Evolutionary conservation across 2,329 filamentous ascomycete genomes (phyloP), one percentile per base, ranked within the genome.

Genomic region (Penicillium sp.): DNA sequence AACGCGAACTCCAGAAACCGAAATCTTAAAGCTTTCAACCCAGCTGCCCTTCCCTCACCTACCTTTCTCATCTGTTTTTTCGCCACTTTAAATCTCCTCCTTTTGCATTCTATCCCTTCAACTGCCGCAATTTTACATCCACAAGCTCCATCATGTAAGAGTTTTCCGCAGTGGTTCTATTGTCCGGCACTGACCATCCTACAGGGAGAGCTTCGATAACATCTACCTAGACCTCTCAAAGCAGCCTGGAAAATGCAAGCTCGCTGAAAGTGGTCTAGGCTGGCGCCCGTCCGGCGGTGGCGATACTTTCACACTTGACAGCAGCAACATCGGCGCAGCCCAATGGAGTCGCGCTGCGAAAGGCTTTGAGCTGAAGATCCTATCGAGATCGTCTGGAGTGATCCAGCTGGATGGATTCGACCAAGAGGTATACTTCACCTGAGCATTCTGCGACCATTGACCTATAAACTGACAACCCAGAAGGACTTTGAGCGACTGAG

Each of bases 201-300:
- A 31, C 37, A 87, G 84, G 83, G 94, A 99, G 85, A 94, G 89
- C 72, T 99, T 99, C 78, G 93, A 97, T 73, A 92, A 91, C 77
- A 96, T 97, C 78, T 92, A 94, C 77, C 86, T 99, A 68, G 93
- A 99, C 74, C 85, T 99, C 58, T 97, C 92, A 68, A 94, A 92
- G 76, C 89, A 94, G 76, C 84, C 87, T 57, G 94, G 94, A 65
- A 94, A 93, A 79, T 97, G 92, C 79, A 87, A 94, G 72, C 92
- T 99, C 70, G 92, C 93, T 61, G 93, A 97, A 74, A 92, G 87
- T 51, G 94, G 94, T 58, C 85, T 97, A 67, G 94, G 93, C 53
- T 99, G 95, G 95, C 96, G 96, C 77, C 91, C 93, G 29, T 84
- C 86, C 5, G 86, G 85, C 51, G 92, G 90, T 70, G 90, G 91